These are phyloP conservation scores for Fraxinus latifolia DNA, from an alignment of 305 asterid genomes.

Conservation along the genomic window DNA sequence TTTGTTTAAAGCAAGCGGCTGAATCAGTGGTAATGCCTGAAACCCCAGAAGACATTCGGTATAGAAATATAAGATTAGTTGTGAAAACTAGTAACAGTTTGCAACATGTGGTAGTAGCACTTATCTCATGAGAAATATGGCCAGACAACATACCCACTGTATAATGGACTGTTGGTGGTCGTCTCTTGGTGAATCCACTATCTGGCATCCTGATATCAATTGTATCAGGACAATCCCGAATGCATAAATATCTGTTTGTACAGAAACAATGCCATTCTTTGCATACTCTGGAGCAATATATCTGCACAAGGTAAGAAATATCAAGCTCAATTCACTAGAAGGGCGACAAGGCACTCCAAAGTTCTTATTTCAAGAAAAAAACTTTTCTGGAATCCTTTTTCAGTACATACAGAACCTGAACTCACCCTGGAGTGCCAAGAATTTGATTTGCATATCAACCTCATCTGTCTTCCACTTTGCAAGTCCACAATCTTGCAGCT, in stretches of 20 bases:
- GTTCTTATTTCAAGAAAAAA: background rate
- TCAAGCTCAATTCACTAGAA: conserved; percentile 1
- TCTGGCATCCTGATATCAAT: conserved; percentile 42
- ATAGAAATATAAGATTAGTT: background rate
- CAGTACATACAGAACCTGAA: background rate
- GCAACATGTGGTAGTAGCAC: background rate
- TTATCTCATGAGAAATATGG: background rate
- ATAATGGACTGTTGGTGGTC: conserved; percentile 29
- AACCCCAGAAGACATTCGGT: conserved; percentile 7
- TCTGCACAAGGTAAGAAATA: conserved; percentile 28
- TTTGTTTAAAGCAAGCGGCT: conserved; percentile 28
- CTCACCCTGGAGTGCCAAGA: conserved; percentile 36
- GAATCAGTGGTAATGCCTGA: conserved; percentile 51
- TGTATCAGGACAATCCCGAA: conserved; percentile 49
- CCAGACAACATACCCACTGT: conserved; percentile 40
- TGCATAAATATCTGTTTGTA: conserved; percentile 43
- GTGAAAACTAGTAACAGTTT: background rate
- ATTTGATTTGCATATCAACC: conserved; percentile 18
- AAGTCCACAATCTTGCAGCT: conserved; percentile 54
- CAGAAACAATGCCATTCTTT: conserved; percentile 33
- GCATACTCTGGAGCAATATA: conserved; percentile 53
- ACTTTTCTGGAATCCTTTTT: background rate
- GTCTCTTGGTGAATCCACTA: conserved; percentile 30
- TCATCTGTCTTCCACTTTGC: conserved; percentile 39
- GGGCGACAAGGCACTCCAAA: background rate